Evolutionary conservation across 75 land plant genomes (phyloP).

Genomic region (Sequoiadendron giganteum): DNA sequence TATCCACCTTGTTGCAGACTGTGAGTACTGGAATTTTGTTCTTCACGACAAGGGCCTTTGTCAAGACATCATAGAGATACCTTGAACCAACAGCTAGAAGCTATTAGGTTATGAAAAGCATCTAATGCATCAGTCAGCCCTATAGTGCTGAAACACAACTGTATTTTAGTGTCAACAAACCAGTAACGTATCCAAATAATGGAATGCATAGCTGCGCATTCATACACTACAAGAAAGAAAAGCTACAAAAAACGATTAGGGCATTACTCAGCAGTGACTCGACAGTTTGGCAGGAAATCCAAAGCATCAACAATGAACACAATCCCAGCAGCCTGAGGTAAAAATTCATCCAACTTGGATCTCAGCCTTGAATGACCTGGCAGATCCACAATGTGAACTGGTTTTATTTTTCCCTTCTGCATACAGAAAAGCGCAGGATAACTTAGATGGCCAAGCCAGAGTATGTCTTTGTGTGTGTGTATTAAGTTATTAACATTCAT

Average conservation of each 20-base stretch:
- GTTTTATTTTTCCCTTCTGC: constrained; percentile 83
- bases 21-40: too few relatives aligned
- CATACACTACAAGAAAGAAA: too few relatives aligned
- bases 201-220: too few relatives aligned
- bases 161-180: too few relatives aligned
- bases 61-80: too few relatives aligned
- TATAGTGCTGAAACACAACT: background rate
- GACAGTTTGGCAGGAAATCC: constrained; percentile 78
- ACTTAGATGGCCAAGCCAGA: background rate
- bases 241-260: background rate
- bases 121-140: background rate
- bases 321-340: constrained; percentile 79
- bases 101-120: constrained; percentile 11
- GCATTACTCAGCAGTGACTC: constrained; percentile 78
- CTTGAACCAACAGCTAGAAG: too few relatives aligned
- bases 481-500: background rate
- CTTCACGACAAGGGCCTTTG: too few relatives aligned
- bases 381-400: constrained; percentile 86
- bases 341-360: constrained; percentile 78
- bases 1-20: too few relatives aligned
- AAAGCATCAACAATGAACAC: constrained; percentile 89
- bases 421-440: background rate
- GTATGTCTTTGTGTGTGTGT: background rate
- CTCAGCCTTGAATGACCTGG: constrained; percentile 89
- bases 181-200: too few relatives aligned